Evolutionary conservation across 768 basidiomycete genomes (phyloP).

Genomic region (Podaxis sp.): DNA sequence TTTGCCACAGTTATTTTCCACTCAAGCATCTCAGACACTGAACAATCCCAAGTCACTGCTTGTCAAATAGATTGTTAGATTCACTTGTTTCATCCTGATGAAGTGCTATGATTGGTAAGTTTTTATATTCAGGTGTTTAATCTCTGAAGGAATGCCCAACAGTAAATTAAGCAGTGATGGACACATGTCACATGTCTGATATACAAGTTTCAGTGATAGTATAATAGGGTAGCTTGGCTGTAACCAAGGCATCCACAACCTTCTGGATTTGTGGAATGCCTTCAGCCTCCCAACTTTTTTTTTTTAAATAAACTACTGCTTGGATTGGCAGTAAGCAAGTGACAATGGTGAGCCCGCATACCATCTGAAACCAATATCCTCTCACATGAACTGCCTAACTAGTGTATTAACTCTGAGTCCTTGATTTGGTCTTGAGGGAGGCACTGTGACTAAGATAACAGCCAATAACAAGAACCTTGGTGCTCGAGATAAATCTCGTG

Average conservation of each 20-base stretch:
- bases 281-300: background rate
- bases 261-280: background rate
- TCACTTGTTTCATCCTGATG: background rate
- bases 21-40: background rate
- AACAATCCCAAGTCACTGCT: background rate
- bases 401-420: background rate
- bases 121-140: background rate
- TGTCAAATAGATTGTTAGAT: background rate
- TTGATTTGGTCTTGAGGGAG: background rate
- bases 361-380: background rate
- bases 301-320: background rate
- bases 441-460: too few relatives aligned
- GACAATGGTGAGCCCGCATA: background rate
- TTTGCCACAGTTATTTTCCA: background rate
- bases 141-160: background rate
- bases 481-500: background rate
- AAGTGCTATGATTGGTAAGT: background rate
- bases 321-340: background rate
- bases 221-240: background rate
- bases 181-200: background rate
- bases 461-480: background rate
- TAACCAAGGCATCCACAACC: background rate
- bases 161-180: background rate
- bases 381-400: background rate
- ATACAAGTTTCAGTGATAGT: background rate